These are phyloP conservation scores for Neoboletus subvelutipes DNA, from an alignment of 768 basidiomycete species.

Conservation along the genomic window DNA sequence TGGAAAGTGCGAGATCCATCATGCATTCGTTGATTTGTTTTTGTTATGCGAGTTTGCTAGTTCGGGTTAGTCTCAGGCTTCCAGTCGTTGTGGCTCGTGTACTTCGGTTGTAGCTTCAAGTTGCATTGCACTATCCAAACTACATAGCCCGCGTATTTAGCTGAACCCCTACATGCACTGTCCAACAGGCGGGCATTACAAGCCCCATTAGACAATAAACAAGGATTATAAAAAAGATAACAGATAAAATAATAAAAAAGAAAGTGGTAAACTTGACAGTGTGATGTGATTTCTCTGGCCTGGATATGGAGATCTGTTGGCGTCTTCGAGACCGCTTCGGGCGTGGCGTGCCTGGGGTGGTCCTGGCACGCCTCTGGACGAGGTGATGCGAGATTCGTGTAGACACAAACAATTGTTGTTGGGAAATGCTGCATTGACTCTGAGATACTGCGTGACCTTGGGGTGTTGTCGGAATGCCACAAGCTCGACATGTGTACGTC, in stretches of 20 bases:
- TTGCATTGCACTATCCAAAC: neutral
- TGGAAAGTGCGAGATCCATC: neutral
- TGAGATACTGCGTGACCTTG: neutral
- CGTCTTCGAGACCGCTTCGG: neutral
- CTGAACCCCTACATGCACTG: too few species aligned
- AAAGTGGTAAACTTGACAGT: too few species aligned
- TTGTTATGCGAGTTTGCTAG: neutral
- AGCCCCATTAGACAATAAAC: too few species aligned
- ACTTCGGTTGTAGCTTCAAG: neutral
- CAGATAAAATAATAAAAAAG: too few species aligned
- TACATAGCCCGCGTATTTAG: too few species aligned
- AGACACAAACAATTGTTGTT: neutral
- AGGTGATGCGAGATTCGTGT: neutral
- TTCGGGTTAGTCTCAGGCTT: neutral
- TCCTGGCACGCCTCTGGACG: neutral
- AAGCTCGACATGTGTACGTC: fast-evolving
- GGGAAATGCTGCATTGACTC: neutral
- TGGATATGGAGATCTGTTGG: too few species aligned
- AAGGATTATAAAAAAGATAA: too few species aligned
- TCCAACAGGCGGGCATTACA: too few species aligned
- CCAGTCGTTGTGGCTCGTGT: neutral
- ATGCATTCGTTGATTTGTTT: neutral
- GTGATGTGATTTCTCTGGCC: too few species aligned
- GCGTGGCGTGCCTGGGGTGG: neutral
- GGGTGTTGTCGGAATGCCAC: too few species aligned